Evolutionary conservation across 2,329 filamentous ascomycete genomes (phyloP).

Genomic region (Teratosphaeria destructans): DNA sequence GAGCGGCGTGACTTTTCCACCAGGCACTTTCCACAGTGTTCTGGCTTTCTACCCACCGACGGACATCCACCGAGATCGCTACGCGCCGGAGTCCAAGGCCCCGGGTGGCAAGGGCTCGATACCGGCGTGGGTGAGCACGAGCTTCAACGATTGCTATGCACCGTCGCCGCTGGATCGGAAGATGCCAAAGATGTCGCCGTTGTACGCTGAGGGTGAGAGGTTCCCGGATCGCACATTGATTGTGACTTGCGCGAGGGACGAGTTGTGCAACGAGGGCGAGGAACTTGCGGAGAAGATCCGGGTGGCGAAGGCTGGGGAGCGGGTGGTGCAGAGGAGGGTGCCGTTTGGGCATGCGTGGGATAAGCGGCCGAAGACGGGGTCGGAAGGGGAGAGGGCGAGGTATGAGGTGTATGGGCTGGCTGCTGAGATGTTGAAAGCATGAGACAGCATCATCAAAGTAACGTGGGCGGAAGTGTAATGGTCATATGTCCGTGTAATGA

Average conservation of each 20-base stretch:
- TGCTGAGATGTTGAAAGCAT: background rate
- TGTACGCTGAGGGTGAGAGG: conserved; percentile 16
- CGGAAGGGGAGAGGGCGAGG: background rate
- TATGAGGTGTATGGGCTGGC: background rate
- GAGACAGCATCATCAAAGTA: background rate
- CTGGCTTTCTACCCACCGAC: conserved; percentile 28
- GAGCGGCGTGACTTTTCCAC: conserved; percentile 20
- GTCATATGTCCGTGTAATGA: background rate
- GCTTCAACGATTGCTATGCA: conserved; percentile 28
- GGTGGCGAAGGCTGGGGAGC: conserved; percentile 7
- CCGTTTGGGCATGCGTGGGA: conserved; percentile 23
- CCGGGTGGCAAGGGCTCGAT: conserved; percentile 13
- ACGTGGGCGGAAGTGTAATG: background rate
- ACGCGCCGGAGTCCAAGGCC: conserved; percentile 19
- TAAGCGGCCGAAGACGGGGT: background rate
- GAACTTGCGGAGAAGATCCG: conserved; percentile 22
- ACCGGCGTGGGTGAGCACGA: conserved; percentile 11
- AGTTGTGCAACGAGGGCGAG: conserved; percentile 27
- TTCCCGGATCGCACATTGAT: conserved; percentile 24
- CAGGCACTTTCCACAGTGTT: conserved; percentile 22
- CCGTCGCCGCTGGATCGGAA: conserved; percentile 17
- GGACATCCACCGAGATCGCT: conserved; percentile 21
- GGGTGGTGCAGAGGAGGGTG: conserved; percentile 19
- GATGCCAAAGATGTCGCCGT: conserved; percentile 28
- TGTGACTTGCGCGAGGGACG: conserved; percentile 28